Conservation (phyloP, 164 flowering plant species). For the Piper longum region DNA sequence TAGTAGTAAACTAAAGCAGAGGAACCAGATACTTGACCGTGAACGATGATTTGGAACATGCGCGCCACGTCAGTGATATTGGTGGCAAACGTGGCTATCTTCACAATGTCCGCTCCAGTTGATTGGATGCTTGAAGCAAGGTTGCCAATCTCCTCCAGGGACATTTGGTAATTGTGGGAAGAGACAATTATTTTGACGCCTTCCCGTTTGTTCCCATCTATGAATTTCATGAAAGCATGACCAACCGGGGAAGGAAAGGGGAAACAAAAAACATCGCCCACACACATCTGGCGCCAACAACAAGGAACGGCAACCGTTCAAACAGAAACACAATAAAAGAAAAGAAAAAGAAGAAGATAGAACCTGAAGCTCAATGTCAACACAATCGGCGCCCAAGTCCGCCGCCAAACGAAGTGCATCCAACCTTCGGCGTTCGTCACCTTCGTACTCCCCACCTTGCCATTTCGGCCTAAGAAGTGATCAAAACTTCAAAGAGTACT, state of each 20-base stretch:
- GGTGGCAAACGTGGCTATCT: conserved; percentile 78
- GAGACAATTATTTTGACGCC: conserved; percentile 75
- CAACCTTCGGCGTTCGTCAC: conserved; percentile 28
- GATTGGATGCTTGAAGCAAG: conserved; percentile 77
- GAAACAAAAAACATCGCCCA: not conserved
- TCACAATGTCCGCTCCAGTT: conserved; percentile 93
- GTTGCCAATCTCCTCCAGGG: conserved; percentile 66
- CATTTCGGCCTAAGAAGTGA: conserved; percentile 18
- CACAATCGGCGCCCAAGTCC: conserved; percentile 46
- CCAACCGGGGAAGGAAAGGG: conserved; percentile 50
- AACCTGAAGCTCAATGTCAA: conserved; percentile 55
- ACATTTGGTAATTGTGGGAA: conserved; percentile 63
- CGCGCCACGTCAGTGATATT: conserved; percentile 82
- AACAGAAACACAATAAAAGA: not conserved
- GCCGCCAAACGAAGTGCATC: conserved; percentile 34
- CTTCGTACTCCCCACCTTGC: conserved; percentile 45
- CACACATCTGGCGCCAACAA: too few relatives aligned
- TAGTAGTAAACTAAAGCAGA: not conserved
- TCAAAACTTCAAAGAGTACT: too few relatives aligned
- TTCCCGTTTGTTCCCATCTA: conserved; percentile 48
- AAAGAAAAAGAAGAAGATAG: not conserved
- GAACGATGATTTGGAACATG: conserved; percentile 62
- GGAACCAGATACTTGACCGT: conserved; percentile 60
- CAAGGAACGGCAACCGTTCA: too few relatives aligned
- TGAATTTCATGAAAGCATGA: conserved; percentile 44